Evolutionary conservation across 2,329 filamentous ascomycete species (phyloP).

Genomic region (Shiraia bambusicola): DNA sequence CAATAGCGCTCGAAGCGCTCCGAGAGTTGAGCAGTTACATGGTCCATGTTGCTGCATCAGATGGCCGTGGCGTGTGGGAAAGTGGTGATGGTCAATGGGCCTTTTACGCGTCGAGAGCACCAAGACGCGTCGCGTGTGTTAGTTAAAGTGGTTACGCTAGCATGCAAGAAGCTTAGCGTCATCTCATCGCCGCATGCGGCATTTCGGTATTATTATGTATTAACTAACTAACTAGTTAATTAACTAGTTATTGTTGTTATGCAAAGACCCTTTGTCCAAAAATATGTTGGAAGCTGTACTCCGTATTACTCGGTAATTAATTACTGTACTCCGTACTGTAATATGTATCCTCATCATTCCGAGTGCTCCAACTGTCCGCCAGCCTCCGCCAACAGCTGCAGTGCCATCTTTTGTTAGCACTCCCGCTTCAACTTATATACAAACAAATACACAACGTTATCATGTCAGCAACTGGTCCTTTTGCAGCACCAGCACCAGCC

Average conservation of each 20-base stretch:
- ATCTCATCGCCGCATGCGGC: slow-evolving; percentile 5
- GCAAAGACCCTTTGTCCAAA: slow-evolving; percentile 16
- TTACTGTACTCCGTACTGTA: too few species aligned
- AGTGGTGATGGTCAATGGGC: neutral
- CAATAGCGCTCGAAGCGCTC: slow-evolving; percentile 64
- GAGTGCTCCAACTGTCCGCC: slow-evolving; percentile 19
- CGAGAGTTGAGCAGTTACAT: slow-evolving; percentile 56
- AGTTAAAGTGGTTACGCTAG: slow-evolving; percentile 24
- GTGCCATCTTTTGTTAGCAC: neutral
- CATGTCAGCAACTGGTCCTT: slow-evolving; percentile 37
- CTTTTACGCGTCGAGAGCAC: slow-evolving; percentile 11
- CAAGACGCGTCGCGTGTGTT: slow-evolving; percentile 35
- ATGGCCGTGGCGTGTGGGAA: slow-evolving; percentile 6
- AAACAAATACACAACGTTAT: neutral
- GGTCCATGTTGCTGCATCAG: slow-evolving; percentile 47
- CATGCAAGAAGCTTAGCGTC: slow-evolving; percentile 17
- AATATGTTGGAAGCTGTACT: slow-evolving; percentile 11
- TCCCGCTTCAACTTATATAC: neutral
- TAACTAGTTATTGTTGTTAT: too few species aligned
- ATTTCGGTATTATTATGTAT: too few species aligned
- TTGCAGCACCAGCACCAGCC: slow-evolving; percentile 45
- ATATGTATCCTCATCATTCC: too few species aligned
- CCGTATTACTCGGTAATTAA: too few species aligned
- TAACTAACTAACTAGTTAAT: too few species aligned
- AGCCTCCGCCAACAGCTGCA: slow-evolving; percentile 17